Evolutionary conservation across 2,329 filamentous ascomycete genomes (phyloP).

Genomic region (Leptographium flavum): DNA sequence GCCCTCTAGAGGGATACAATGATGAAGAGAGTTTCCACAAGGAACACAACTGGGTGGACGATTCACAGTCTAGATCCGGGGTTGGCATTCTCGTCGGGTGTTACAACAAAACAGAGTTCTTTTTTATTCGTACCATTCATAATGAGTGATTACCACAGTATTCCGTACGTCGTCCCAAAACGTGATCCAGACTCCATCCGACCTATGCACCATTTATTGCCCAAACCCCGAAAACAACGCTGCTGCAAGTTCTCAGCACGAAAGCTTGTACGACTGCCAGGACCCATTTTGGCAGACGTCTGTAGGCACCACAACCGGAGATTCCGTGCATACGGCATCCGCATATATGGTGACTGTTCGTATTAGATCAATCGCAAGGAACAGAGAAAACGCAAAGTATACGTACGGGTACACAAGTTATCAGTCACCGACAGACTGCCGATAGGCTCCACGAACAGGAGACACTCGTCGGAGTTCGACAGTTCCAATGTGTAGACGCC

Average conservation of each 20-base stretch:
- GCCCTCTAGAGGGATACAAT: too few relatives aligned
- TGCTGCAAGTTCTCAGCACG: conserved; percentile 4
- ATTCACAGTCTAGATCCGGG: too few relatives aligned
- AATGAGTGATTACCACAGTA: too few relatives aligned
- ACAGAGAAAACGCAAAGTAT: not conserved
- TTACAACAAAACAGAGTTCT: too few relatives aligned
- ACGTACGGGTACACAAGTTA: conserved; percentile 7
- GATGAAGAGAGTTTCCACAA: too few relatives aligned
- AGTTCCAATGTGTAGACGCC: conserved; percentile 9
- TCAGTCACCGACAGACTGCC: conserved; percentile 5
- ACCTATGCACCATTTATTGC: too few relatives aligned
- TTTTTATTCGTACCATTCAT: too few relatives aligned
- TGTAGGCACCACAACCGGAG: not conserved
- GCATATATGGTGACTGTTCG: conserved; percentile 5
- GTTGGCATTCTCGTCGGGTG: too few relatives aligned
- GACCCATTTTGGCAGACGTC: conserved; percentile 5
- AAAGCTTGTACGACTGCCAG: conserved; percentile 9
- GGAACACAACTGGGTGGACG: too few relatives aligned
- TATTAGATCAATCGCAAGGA: not conserved
- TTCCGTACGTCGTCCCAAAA: too few relatives aligned
- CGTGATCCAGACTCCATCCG: too few relatives aligned
- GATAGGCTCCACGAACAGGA: conserved; percentile 4
- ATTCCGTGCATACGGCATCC: conserved; percentile 2
- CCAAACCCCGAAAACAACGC: too few relatives aligned
- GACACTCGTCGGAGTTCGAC: conserved; percentile 5